Percentiles rank a stretch among this genome's conserved stretches.
These are phyloP conservation scores for Aspergillus carbonarius DNA, from an alignment of 2,329 filamentous ascomycete genomes.

Conservation along the genomic window DNA sequence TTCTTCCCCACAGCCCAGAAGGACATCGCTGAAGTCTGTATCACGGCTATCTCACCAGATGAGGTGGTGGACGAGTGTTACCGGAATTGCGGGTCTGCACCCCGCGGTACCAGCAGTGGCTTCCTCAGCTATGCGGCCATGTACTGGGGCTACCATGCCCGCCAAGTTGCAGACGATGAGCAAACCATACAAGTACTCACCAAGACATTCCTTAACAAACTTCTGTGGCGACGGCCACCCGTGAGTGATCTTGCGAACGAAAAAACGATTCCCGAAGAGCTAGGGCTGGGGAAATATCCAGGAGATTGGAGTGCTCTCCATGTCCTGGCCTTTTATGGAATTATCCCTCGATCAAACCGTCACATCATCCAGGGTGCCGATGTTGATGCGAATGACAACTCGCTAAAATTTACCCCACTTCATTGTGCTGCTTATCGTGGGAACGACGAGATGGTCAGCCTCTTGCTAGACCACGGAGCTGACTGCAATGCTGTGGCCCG, in stretches of 20 bases:
- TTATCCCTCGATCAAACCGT: conserved; percentile 24
- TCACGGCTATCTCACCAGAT: conserved; percentile 27
- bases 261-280: conserved; percentile 18
- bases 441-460: conserved; percentile 30
- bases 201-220: conserved; percentile 34
- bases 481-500: conserved; percentile 24
- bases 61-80: conserved; percentile 36
- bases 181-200: conserved; percentile 32
- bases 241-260: conserved; percentile 9
- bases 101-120: conserved; percentile 12
- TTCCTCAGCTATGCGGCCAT: conserved; percentile 28
- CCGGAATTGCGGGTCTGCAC: conserved; percentile 8
- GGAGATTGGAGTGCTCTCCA: conserved; percentile 32
- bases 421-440: conserved; percentile 33
- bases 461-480: conserved; percentile 27
- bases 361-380: conserved; percentile 27
- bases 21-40: conserved; percentile 31
- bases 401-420: conserved; percentile 25
- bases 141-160: conserved; percentile 33
- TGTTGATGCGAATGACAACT: conserved; percentile 27
- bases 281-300: conserved; percentile 29
- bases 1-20: conserved; percentile 32
- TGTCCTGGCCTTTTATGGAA: conserved; percentile 30
- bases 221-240: conserved; percentile 31
- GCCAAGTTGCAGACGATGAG: conserved; percentile 30